Evolutionary conservation across 2,329 filamentous ascomycete genomes (phyloP).

Genomic region (Botrytis elliptica): DNA sequence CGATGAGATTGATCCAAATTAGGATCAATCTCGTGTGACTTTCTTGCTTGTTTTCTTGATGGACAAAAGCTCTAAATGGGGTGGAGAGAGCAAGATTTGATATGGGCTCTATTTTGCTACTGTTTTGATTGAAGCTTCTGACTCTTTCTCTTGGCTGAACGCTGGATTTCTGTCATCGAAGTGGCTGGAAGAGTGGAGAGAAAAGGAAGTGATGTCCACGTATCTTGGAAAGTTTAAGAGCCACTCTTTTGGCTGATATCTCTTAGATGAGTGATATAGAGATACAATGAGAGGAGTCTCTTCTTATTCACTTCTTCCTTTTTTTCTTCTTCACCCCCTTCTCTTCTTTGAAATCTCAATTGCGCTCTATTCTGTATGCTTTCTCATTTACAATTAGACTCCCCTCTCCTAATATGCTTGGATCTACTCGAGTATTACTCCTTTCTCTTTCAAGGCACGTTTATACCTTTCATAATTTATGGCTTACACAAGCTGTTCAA

Average conservation of each 20-base stretch:
- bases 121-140: neutral
- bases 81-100: neutral
- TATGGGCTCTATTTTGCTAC: neutral
- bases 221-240: neutral
- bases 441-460: neutral
- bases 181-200: neutral
- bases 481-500: neutral
- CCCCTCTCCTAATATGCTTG: neutral
- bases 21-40: too few species aligned
- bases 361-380: neutral
- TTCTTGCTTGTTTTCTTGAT: neutral
- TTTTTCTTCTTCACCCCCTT: too few species aligned
- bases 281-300: neutral
- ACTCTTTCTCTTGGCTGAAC: neutral
- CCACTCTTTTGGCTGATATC: neutral
- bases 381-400: neutral
- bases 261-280: neutral
- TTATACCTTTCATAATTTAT: neutral
- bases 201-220: neutral
- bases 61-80: neutral
- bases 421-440: neutral
- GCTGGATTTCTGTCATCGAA: neutral
- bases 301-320: neutral
- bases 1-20: too few species aligned
- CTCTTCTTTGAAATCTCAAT: neutral